phyloP scores from a whole-genome alignment of 352 stramenopile genomes.

The Pythium myriotylum region DNA sequence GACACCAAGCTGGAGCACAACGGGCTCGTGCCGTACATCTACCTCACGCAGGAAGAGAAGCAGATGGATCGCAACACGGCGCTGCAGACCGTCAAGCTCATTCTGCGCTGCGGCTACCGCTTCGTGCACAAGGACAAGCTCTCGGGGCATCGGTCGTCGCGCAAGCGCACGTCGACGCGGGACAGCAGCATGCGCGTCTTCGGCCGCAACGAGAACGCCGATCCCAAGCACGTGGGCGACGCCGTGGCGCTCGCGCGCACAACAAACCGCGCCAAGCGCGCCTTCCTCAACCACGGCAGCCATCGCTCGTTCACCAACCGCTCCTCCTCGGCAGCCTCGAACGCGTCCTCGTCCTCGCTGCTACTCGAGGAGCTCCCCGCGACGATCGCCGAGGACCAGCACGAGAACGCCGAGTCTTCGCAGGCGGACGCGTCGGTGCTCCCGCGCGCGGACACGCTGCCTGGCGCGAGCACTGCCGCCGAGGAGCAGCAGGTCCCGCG shows the following conservation, averaged over 20 bases:
- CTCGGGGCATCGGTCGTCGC: slow-evolving; percentile 12
- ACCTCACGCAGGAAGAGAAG: slow-evolving; percentile 77
- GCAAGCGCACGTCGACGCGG: slow-evolving; percentile 18
- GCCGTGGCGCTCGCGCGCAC: slow-evolving; percentile 48
- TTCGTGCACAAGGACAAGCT: slow-evolving; percentile 70
- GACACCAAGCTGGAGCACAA: slow-evolving; percentile 69
- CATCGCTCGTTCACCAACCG: slow-evolving; percentile 8
- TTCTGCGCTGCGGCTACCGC: slow-evolving; percentile 68
- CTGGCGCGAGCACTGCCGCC: background rate
- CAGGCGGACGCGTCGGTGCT: background rate
- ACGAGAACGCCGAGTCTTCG: background rate
- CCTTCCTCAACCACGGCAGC: slow-evolving; percentile 44
- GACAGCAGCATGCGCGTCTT: slow-evolving; percentile 45
- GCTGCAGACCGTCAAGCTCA: slow-evolving; percentile 81
- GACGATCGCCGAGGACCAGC: slow-evolving; percentile 4
- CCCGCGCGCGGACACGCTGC: background rate
- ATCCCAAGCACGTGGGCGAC: slow-evolving; percentile 54
- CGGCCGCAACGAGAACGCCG: slow-evolving; percentile 66
- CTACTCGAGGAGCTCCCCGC: slow-evolving; percentile 11
- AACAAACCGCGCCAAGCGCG: slow-evolving; percentile 56
- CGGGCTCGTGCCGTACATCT: slow-evolving; percentile 78
- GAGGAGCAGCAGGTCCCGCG: too few relatives aligned
- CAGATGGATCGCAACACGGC: slow-evolving; percentile 87
- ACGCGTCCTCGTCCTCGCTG: slow-evolving; percentile 28
- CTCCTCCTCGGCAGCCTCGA: slow-evolving; percentile 13